These are phyloP conservation scores for Limnanthes douglasii DNA, from an alignment of 345 rosid genomes.

Conservation along the genomic window DNA sequence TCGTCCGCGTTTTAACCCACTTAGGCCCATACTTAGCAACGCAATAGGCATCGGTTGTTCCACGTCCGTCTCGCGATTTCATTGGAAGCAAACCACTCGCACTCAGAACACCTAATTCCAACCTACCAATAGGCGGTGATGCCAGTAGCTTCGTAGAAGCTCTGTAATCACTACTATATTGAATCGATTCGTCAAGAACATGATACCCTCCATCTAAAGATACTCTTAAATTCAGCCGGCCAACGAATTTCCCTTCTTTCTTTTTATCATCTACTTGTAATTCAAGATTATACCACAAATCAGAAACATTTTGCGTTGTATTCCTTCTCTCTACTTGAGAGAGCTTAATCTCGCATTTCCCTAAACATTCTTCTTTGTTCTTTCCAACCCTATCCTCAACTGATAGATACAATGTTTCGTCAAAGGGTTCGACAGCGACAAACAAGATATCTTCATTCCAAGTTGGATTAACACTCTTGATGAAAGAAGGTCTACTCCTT, in stretches of 20 bases:
- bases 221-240: constrained; percentile 33
- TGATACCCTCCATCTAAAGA: constrained; percentile 43
- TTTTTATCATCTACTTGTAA: constrained; percentile 5
- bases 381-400: constrained; percentile 17
- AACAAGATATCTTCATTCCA: constrained; percentile 28
- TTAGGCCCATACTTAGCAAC: constrained; percentile 37
- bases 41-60: constrained; percentile 33
- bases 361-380: constrained; percentile 22
- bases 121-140: constrained; percentile 24
- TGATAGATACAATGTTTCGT: constrained; percentile 20
- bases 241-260: constrained; percentile 13
- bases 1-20: constrained; percentile 34
- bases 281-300: constrained; percentile 27
- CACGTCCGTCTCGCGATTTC: constrained; percentile 25
- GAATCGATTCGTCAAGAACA: constrained; percentile 34
- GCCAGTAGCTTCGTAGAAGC: constrained; percentile 25
- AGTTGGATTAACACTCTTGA: constrained; percentile 8
- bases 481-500: constrained; percentile 14
- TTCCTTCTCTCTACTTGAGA: constrained; percentile 28
- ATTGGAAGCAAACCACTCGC: constrained; percentile 29
- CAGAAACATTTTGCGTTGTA: constrained; percentile 9
- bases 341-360: constrained; percentile 25
- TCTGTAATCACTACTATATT: constrained; percentile 37
- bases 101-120: constrained; percentile 38
- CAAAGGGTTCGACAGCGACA: constrained; percentile 25